Evolutionary conservation across 441 rosid species (phyloP).

Genomic region (Cnidoscolus chayamansa): DNA sequence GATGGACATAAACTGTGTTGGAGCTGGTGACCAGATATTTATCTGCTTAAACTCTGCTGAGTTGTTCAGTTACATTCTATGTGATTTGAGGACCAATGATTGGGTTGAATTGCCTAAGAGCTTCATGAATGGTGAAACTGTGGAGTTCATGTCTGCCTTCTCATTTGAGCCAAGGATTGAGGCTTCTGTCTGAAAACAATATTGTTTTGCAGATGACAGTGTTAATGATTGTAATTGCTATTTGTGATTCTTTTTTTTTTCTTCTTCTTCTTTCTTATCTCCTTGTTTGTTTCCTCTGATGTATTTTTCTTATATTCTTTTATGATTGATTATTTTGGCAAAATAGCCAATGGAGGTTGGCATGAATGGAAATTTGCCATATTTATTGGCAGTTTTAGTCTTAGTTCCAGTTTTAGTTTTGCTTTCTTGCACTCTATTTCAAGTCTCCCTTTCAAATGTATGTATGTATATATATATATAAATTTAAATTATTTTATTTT

Average conservation of each 20-base stretch:
- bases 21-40: constrained; percentile 57
- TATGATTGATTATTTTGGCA: constrained; percentile 15
- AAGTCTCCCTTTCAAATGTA: too few relatives aligned
- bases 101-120: constrained; percentile 70
- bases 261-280: not conserved
- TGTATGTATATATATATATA: too few relatives aligned
- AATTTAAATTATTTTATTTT: too few relatives aligned
- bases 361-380: not conserved
- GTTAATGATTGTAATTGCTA: constrained; percentile 9
- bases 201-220: constrained; percentile 6
- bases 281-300: constrained; percentile 12
- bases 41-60: constrained; percentile 66
- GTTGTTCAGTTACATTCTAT: constrained; percentile 49
- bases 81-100: constrained; percentile 42
- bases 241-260: constrained; percentile 3
- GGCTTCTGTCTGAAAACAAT: constrained; percentile 44
- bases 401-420: too few relatives aligned
- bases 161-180: constrained; percentile 88
- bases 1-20: constrained; percentile 78
- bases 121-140: constrained; percentile 45
- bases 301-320: constrained; percentile 2
- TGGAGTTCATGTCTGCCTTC: constrained; percentile 74
- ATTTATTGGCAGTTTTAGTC: too few relatives aligned
- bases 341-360: constrained; percentile 13
- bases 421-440: too few relatives aligned